Evolutionary conservation across 208 protist genomes (phyloP).

Genomic region (Acanthamoeba sp.): DNA sequence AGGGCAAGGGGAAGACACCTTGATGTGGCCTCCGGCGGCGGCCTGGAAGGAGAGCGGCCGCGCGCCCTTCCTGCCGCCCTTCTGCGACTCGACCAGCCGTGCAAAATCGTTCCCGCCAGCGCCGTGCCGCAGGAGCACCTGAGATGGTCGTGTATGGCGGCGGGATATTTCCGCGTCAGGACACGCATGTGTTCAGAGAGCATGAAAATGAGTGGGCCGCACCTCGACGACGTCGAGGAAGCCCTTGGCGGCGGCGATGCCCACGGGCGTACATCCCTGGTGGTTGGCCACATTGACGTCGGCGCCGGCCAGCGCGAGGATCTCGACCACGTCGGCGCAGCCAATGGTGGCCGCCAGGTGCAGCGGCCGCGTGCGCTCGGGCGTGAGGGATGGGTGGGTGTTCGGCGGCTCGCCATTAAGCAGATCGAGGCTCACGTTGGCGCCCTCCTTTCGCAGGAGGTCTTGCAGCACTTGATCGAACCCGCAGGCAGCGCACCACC

Average conservation of each 20-base stretch:
- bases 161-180: background rate
- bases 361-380: background rate
- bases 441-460: background rate
- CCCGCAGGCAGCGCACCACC: background rate
- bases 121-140: conserved; percentile 1
- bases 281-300: background rate
- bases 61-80: background rate
- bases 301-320: conserved; percentile 18
- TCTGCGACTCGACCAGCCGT: background rate
- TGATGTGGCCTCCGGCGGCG: background rate
- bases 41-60: background rate
- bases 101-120: background rate
- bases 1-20: too few species aligned
- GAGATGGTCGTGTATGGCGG: background rate
- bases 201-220: background rate
- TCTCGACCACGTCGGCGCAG: background rate
- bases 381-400: too few species aligned
- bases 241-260: background rate
- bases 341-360: background rate
- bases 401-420: background rate
- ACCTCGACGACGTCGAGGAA: conserved; percentile 21
- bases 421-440: background rate
- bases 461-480: background rate
- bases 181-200: background rate
- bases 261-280: background rate